Evolutionary conservation across 345 rosid genomes (phyloP).

Genomic region (Heritiera littoralis): DNA sequence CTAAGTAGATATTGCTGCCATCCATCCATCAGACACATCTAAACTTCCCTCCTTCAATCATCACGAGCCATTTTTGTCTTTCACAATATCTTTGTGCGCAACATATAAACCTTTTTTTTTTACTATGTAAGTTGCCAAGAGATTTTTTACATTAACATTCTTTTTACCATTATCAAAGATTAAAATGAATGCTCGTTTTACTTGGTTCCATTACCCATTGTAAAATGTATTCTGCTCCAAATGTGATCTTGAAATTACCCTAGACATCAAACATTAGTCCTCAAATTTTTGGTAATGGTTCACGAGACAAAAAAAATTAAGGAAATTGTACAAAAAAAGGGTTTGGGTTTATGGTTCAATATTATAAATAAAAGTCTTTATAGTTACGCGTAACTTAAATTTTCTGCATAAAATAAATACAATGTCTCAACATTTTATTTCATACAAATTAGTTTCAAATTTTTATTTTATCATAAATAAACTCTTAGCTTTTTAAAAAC

Average conservation of each 20-base stretch:
- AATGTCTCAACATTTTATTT: no score
- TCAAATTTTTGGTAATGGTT: neutral
- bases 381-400: no score
- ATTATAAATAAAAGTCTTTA: no score
- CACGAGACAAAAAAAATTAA: neutral
- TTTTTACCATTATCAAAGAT: neutral
- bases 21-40: neutral
- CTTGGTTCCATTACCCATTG: neutral
- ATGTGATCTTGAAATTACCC: neutral
- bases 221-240: neutral
- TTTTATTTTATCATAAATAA: no score
- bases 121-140: neutral
- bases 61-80: neutral
- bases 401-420: no score
- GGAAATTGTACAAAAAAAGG: no score
- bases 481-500: no score
- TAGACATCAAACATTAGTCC: neutral
- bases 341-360: no score
- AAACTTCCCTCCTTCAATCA: neutral
- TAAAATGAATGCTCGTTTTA: neutral
- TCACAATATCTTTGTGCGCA: neutral
- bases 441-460: no score
- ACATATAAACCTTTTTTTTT: neutral
- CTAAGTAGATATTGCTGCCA: conserved; percentile 12
- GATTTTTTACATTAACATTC: neutral